Conservation (phyloP, 2,329 filamentous ascomycete species). For the Fusarium mexicanum region DNA sequence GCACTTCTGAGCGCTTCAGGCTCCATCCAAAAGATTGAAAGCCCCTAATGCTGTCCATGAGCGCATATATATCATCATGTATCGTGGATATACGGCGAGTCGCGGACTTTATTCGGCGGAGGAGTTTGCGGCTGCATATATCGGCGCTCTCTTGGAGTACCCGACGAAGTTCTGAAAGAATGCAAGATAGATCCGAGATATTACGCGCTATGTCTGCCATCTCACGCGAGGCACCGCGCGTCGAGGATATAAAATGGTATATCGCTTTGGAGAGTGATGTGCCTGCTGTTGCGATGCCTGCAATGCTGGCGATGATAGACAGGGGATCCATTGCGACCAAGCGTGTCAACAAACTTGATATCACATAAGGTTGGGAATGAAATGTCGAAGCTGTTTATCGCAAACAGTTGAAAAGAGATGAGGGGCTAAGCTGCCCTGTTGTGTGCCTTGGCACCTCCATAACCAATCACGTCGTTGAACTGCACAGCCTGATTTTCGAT, state of each 20-base stretch:
- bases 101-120: neutral
- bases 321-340: neutral
- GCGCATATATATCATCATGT: neutral
- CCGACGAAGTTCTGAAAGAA: neutral
- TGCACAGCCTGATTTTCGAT: neutral
- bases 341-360: fast-evolving
- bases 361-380: fast-evolving
- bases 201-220: neutral
- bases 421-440: neutral
- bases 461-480: neutral
- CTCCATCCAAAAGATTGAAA: neutral
- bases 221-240: neutral
- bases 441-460: neutral
- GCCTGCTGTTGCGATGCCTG: neutral
- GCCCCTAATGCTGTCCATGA: neutral
- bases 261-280: neutral
- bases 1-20: neutral
- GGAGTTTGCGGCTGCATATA: neutral
- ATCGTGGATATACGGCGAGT: neutral
- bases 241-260: neutral
- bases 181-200: neutral
- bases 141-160: neutral
- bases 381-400: neutral
- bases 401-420: neutral
- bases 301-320: neutral